Percentiles rank a stretch among this genome's conserved stretches.
Evolutionary conservation across 768 basidiomycete genomes (phyloP).

Genomic region (Hysterangium stoloniferum): DNA sequence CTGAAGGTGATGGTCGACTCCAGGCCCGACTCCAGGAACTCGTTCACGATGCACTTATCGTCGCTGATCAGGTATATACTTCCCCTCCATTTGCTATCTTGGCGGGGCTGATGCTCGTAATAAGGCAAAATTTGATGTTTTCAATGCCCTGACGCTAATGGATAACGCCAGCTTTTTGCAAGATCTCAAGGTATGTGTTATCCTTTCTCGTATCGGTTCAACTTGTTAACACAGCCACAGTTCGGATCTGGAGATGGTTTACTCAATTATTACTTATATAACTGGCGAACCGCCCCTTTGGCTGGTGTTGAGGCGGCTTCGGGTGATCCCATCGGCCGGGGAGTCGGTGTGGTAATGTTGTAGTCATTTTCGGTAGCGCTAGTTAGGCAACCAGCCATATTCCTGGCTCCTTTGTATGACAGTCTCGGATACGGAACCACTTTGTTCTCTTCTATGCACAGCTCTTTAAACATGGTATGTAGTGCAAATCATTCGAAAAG

Average conservation of each 20-base stretch:
- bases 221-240: constrained; percentile 38
- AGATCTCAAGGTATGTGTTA: constrained; percentile 62
- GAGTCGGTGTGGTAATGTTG: constrained; percentile 88
- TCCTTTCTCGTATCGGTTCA: not conserved
- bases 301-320: constrained; percentile 58
- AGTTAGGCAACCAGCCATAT: no score
- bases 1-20: constrained; percentile 53
- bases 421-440: no score
- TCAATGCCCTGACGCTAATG: constrained; percentile 93
- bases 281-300: constrained; percentile 81
- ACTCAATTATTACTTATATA: constrained; percentile 90
- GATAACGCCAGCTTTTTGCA: constrained; percentile 80
- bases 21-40: constrained; percentile 65
- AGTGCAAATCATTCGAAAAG: no score
- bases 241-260: constrained; percentile 91
- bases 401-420: no score
- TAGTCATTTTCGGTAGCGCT: no score
- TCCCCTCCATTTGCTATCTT: not conserved
- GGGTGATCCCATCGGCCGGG: constrained; percentile 36
- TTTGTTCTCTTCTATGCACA: no score
- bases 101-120: not conserved
- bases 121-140: constrained; percentile 85
- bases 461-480: no score
- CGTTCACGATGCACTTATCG: constrained; percentile 69
- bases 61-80: constrained; percentile 54